Percentiles rank a stretch among this genome's conserved stretches.
phyloP scores from a whole-genome alignment of 1,284 basidiomycete genomes.

The Phlebopus sp. region DNA sequence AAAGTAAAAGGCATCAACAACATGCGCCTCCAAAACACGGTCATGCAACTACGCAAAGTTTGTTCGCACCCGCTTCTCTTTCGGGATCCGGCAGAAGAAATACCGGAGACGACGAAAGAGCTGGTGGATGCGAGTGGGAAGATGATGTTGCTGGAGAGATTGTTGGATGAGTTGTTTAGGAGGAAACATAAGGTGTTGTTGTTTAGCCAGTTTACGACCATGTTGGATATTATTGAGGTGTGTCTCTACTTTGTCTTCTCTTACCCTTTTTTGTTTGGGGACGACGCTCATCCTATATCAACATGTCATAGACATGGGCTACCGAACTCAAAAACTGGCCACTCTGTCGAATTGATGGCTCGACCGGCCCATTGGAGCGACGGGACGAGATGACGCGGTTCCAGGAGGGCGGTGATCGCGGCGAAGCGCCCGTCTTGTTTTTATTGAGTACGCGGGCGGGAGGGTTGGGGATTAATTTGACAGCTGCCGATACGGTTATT shows the following conservation, averaged over 20 bases:
- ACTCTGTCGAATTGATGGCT: slow-evolving; percentile 90
- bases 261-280: slow-evolving; percentile 1
- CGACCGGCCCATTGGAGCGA: slow-evolving; percentile 75
- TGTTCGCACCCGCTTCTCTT: slow-evolving; percentile 95
- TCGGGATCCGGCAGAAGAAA: slow-evolving; percentile 74
- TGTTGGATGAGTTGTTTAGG: slow-evolving; percentile 83
- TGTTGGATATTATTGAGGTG: slow-evolving; percentile 93
- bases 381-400: slow-evolving; percentile 83
- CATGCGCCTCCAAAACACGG: slow-evolving; percentile 88
- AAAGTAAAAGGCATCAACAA: slow-evolving; percentile 84
- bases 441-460: slow-evolving; percentile 91
- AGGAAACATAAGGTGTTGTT: slow-evolving; percentile 87
- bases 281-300: neutral
- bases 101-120: slow-evolving; percentile 50
- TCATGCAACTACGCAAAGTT: slow-evolving; percentile 95
- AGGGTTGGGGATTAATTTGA: slow-evolving; percentile 89
- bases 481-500: slow-evolving; percentile 91
- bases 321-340: slow-evolving; percentile 75
- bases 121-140: slow-evolving; percentile 89
- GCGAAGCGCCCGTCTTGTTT: slow-evolving; percentile 77
- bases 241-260: no score
- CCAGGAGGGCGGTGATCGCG: slow-evolving; percentile 68
- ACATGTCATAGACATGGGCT: slow-evolving; percentile 72
- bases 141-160: slow-evolving; percentile 92
- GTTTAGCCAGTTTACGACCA: slow-evolving; percentile 94